Evolutionary conservation across 2,329 filamentous ascomycete species (phyloP), one percentile per base, ranked within the genome.

Genomic region (Ceratocystis papillata): DNA sequence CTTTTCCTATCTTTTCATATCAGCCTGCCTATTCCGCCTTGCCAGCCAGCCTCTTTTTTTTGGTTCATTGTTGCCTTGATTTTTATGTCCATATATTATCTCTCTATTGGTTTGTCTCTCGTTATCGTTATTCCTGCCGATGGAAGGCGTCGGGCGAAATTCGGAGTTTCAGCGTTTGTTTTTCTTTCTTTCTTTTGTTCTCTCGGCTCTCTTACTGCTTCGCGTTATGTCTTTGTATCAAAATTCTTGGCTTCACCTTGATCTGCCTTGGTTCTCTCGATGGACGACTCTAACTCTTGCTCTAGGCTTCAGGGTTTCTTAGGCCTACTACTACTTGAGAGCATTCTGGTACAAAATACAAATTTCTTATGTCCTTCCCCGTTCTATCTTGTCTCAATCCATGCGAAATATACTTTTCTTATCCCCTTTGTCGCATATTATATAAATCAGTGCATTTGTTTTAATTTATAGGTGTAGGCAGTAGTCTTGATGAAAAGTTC

Each of bases 111-210:
- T 5, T 63, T 64, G 44, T 64, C 41, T 53, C 6, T 45, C 4
- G n/a, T 61, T 62, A 6, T 63, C 15, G 44, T 28, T 63, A 53
- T 53, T 59, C 55, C 17, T 59, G 55, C 55, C 55, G 55, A 59
- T 17, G 55, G 28, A 15, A 37, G 55, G 55, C 55, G 37, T 30
- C 30, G 22, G 62, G 48, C 46, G 28, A 41, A 41, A 20, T 44
- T 55, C 30, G 28, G 60, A 45, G 60, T 64, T 64, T 48, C 41
- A 53, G 46, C 37, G 62, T 22, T 66, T 63, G 45, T 41, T 46
- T 66, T 50, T 22, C 48, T 48, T 30, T 50, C 61, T 25, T 44
- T 65, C 6, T 48, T 48, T 62, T 12, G 25, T 60, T 20, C 25
- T 48, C 45, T 48, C 37, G 30, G 30, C 44, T 48, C 20, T 48